These are phyloP conservation scores for Calocybe gangraenosa DNA, from an alignment of 768 basidiomycete genomes.

Conservation along the genomic window DNA sequence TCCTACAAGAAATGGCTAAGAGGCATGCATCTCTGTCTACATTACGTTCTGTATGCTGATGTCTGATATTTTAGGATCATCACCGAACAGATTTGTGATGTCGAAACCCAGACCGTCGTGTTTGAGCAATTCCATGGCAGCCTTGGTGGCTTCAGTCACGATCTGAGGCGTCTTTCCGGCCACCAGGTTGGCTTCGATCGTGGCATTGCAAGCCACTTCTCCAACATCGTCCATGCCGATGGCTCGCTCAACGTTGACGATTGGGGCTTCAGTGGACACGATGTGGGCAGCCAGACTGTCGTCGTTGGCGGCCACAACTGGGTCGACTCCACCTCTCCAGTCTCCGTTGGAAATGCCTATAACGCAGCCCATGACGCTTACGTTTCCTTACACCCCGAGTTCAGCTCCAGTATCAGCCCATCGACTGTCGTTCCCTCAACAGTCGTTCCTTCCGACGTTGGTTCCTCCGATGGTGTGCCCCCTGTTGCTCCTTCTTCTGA, in stretches of 20 bases:
- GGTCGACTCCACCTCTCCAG: slow-evolving; percentile 21
- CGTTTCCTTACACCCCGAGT: slow-evolving; percentile 9
- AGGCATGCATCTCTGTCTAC: slow-evolving; percentile 12
- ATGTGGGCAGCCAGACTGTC: slow-evolving; percentile 25
- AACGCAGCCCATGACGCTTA: slow-evolving; percentile 14
- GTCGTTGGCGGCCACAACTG: slow-evolving; percentile 24
- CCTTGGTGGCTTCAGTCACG: slow-evolving; percentile 25
- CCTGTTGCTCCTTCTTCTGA: neutral
- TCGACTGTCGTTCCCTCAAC: neutral
- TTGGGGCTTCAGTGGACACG: slow-evolving; percentile 28
- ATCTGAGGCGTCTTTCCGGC: slow-evolving; percentile 25
- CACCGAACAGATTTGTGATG: slow-evolving; percentile 29
- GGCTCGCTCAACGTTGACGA: slow-evolving; percentile 25
- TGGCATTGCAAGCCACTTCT: slow-evolving; percentile 24
- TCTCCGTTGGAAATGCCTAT: slow-evolving; percentile 20
- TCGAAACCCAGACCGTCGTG: slow-evolving; percentile 31
- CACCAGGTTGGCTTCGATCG: slow-evolving; percentile 29
- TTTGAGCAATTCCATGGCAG: slow-evolving; percentile 30
- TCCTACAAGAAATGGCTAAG: slow-evolving; percentile 33
- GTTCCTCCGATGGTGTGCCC: neutral
- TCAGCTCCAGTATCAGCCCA: neutral
- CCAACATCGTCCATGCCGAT: slow-evolving; percentile 24
- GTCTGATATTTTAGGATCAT: slow-evolving; percentile 20
- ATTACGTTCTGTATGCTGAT: neutral
- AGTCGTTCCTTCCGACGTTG: neutral